Conservation (phyloP, 371 early-diverging fungal genomes). For the Homolaphlyctis polyrhiza region DNA sequence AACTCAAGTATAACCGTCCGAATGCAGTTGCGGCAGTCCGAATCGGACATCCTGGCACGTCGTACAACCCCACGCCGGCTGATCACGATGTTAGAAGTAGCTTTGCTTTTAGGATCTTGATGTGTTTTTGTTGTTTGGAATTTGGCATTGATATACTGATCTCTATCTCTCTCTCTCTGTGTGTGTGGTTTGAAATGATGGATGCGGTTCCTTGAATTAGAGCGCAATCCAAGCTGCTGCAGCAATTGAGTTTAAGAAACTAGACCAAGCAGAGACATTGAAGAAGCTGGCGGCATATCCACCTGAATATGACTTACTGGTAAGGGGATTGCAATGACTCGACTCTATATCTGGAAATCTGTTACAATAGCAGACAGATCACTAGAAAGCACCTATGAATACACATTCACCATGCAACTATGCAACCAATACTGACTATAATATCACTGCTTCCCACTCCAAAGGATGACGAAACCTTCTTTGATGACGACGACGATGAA, state of each 20-base stretch:
- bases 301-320: slow-evolving; percentile 37
- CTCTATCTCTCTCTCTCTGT: too few relatives aligned
- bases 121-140: too few relatives aligned
- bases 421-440: too few relatives aligned
- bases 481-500: slow-evolving; percentile 46
- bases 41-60: slow-evolving; percentile 78
- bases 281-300: slow-evolving; percentile 38
- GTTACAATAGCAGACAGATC: too few relatives aligned
- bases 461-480: slow-evolving; percentile 48
- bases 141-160: too few relatives aligned
- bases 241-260: slow-evolving; percentile 39
- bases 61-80: slow-evolving; percentile 80
- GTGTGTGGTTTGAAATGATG: slow-evolving; percentile 1
- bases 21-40: slow-evolving; percentile 64
- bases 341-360: too few relatives aligned
- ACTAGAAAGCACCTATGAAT: too few relatives aligned
- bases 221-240: slow-evolving; percentile 25
- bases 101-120: too few relatives aligned
- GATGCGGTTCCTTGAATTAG: slow-evolving; percentile 34
- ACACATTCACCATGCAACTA: too few relatives aligned
- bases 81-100: slow-evolving; percentile 74
- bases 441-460: too few relatives aligned
- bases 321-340: too few relatives aligned
- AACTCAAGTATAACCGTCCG: slow-evolving; percentile 33
- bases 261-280: slow-evolving; percentile 16